Base-by-base conservation (phyloP, 2,329 filamentous ascomycete genomes). In the Penicillium sp. region DNA sequence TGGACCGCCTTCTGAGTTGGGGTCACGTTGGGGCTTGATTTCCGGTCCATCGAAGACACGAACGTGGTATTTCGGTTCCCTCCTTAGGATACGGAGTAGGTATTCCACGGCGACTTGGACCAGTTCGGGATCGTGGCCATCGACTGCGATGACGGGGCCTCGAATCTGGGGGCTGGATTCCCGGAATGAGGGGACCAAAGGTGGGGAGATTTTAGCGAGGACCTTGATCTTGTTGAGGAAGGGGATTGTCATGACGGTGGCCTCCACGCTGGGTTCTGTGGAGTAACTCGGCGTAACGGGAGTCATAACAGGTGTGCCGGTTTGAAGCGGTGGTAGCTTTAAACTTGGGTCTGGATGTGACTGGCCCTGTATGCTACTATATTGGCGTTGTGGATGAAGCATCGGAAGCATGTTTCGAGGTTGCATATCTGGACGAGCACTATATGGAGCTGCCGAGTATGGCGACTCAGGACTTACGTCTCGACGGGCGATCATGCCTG, bases 131-230 rank as follows among this genome's bases (percentile, higher is more conserved):
- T 88, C 84, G 19, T 88, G 82, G 1, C 93, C 93, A 73, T 98
- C 93, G 27, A 98, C 79, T 0, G 90, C 89, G 60, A 98, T 87
- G 37, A 97, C 84, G 0, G 90, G 85, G 0, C 93, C 93, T n/a
- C 92, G 84, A 7, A 79, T 77, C 63, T 66, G 79, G 6, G 63
- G 57, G 19, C 48, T 56, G 10, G 62, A 58, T 41, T 70, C 65
- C 5, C 65, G 66, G 56, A 71, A 72, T 26, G 67, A 64, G 1
- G 67, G 65, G 6, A 77, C 75, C 14, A 90, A 78, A 0, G 90
- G 86, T 24, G 88, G 90, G 46, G 89, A 89, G 62, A 97, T 91
- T 59, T 86, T 87, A 16, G 86, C 82, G 33, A 98, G 80, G 2
- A 93, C 82, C 48, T 86, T 86, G 65, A 96, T 84, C 73, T 96